phyloP scores from a whole-genome alignment of 1,284 basidiomycete species.

The Ustilago esculenta region DNA sequence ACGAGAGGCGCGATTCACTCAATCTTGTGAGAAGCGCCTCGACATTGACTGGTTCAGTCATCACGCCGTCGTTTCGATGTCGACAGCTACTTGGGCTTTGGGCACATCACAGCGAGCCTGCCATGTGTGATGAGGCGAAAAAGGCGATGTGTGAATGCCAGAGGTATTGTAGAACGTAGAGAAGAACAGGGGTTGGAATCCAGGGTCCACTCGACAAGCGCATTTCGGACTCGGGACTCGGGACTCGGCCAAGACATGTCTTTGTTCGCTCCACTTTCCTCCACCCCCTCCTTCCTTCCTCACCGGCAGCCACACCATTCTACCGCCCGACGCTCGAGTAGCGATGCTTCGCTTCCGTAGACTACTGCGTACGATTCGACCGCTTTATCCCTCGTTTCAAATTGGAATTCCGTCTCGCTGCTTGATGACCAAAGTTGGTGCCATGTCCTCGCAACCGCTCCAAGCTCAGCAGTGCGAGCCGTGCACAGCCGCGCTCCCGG shows the following conservation, averaged over 20 bases:
- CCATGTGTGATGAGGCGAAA: too few relatives aligned
- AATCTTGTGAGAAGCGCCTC: slow-evolving; percentile 14
- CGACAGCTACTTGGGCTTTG: too few relatives aligned
- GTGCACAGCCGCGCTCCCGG: slow-evolving; percentile 22
- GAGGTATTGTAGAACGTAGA: too few relatives aligned
- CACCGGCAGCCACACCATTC: background rate
- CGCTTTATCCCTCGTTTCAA: background rate
- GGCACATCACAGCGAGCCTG: too few relatives aligned
- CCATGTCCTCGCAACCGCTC: slow-evolving; percentile 21
- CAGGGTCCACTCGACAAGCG: slow-evolving; percentile 4
- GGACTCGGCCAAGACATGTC: slow-evolving; percentile 5
- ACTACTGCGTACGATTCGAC: background rate
- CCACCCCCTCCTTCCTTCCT: background rate
- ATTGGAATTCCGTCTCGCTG: background rate
- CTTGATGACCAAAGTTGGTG: background rate
- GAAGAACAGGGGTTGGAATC: background rate
- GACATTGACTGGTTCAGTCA: background rate
- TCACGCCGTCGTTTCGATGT: too few relatives aligned
- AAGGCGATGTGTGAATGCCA: background rate
- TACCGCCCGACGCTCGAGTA: background rate
- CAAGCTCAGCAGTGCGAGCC: slow-evolving; percentile 32
- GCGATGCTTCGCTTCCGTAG: slow-evolving; percentile 10
- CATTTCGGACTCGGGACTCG: background rate
- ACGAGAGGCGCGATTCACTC: slow-evolving; percentile 27
- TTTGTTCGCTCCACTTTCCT: background rate